Conservation (phyloP, 129 eudicot species). For the Centrapalus pauciflorus region DNA sequence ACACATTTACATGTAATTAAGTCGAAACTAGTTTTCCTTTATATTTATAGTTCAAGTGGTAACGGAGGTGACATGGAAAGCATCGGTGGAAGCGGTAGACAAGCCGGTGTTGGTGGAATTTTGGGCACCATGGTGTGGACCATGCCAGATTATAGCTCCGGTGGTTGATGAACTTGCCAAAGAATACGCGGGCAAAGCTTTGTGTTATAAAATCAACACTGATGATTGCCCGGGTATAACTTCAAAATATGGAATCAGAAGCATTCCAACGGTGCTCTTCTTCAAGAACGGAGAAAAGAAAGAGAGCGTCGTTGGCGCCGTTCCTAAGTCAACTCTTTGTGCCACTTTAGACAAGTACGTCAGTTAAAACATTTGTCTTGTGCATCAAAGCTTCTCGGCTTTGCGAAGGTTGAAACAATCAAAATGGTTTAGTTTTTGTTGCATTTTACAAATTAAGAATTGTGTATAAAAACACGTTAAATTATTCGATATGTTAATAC, state of each 20-base stretch:
- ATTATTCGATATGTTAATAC: too few relatives aligned
- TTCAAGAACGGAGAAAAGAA: slow-evolving; percentile 60
- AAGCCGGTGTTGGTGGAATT: slow-evolving; percentile 48
- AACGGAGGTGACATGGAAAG: slow-evolving; percentile 39
- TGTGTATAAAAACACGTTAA: too few relatives aligned
- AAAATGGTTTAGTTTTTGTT: too few relatives aligned
- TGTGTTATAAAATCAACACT: slow-evolving; percentile 48
- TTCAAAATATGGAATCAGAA: slow-evolving; percentile 40
- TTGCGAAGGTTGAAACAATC: background rate
- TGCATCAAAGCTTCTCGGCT: background rate
- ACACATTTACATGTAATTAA: too few relatives aligned
- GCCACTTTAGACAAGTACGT: slow-evolving; percentile 50
- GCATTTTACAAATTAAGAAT: too few relatives aligned
- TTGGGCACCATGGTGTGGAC: slow-evolving; percentile 75
- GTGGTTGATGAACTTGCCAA: slow-evolving; percentile 55
- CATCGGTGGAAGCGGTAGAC: slow-evolving; percentile 25
- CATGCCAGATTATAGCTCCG: slow-evolving; percentile 58
- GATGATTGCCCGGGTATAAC: slow-evolving; percentile 50
- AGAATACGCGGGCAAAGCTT: slow-evolving; percentile 48
- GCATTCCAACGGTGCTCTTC: slow-evolving; percentile 57
- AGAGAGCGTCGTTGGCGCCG: slow-evolving; percentile 59
- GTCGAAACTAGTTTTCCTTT: too few relatives aligned
- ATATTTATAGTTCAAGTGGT: slow-evolving; percentile 42
- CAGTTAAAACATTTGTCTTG: background rate
- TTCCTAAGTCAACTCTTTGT: slow-evolving; percentile 47